Conservation (phyloP, 305 asterid species). For the Rubia tinctorum region DNA sequence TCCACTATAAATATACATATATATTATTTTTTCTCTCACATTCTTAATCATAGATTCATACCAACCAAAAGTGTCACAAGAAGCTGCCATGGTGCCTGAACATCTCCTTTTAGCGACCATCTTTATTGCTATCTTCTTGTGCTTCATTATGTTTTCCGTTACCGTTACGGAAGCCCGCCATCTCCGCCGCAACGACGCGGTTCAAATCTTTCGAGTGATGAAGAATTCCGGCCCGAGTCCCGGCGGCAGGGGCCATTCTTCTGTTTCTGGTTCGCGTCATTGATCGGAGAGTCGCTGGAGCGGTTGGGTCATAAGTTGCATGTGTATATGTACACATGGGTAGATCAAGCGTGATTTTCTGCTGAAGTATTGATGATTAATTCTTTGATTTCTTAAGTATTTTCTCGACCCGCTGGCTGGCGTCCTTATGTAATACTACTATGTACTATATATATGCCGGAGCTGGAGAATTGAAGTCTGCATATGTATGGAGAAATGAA, state of each 20-base stretch:
- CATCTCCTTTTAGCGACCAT: not conserved
- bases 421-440: not conserved
- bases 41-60: not conserved
- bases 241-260: slow-evolving; percentile 29
- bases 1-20: not conserved
- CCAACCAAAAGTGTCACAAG: not conserved
- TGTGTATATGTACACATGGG: too few relatives aligned
- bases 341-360: too few relatives aligned
- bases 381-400: not conserved
- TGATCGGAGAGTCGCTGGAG: not conserved
- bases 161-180: slow-evolving; percentile 20
- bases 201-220: not conserved
- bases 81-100: not conserved
- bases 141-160: slow-evolving; percentile 9
- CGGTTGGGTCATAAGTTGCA: too few relatives aligned
- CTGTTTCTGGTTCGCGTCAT: not conserved
- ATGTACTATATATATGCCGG: too few relatives aligned
- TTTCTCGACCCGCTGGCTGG: too few relatives aligned
- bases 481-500: too few relatives aligned
- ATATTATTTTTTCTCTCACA: too few relatives aligned
- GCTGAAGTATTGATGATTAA: too few relatives aligned
- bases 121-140: not conserved
- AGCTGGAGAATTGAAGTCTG: too few relatives aligned
- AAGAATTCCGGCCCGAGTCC: slow-evolving; percentile 41
- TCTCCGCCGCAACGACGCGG: too few relatives aligned